phyloP scores from a whole-genome alignment of 2,329 filamentous ascomycete genomes.

The Cordyceps cateniannulata region DNA sequence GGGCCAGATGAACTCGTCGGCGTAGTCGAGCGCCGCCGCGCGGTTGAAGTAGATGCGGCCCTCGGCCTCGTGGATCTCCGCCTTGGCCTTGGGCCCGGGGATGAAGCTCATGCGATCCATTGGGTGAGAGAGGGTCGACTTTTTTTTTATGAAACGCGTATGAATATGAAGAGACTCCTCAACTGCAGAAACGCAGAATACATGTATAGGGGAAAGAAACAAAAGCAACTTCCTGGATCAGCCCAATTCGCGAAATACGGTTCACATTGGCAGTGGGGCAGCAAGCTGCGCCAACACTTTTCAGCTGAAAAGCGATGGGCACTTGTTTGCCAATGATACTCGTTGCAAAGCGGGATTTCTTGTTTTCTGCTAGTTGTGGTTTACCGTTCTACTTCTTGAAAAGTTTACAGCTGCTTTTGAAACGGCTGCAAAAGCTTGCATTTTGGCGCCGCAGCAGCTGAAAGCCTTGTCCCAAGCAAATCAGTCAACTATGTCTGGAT shows the following conservation, averaged over 20 bases:
- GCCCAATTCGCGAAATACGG: neutral
- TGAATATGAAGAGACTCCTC: too few species aligned
- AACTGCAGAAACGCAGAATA: neutral
- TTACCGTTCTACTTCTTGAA: too few species aligned
- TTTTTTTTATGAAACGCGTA: too few species aligned
- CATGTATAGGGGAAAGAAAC: neutral
- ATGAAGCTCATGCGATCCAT: constrained; percentile 15
- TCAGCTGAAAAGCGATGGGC: neutral
- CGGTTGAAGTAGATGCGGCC: constrained; percentile 16
- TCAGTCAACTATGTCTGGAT: neutral
- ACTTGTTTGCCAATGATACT: neutral
- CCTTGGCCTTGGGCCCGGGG: constrained; percentile 16
- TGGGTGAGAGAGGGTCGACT: too few species aligned
- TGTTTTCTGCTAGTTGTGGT: neutral
- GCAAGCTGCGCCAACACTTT: neutral
- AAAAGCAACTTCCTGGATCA: neutral
- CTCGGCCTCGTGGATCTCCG: constrained; percentile 16
- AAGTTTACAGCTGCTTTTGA: too few species aligned
- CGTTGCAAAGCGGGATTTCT: neutral
- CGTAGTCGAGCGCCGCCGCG: constrained; percentile 12
- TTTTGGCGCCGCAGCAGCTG: neutral
- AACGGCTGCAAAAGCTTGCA: neutral
- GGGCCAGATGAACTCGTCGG: constrained; percentile 15
- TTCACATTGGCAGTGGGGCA: neutral
- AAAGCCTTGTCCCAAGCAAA: neutral